Evolutionary conservation across 83 land plant species (phyloP), one percentile per base, ranked within the genome.

Genomic region (Thuja plicata): DNA sequence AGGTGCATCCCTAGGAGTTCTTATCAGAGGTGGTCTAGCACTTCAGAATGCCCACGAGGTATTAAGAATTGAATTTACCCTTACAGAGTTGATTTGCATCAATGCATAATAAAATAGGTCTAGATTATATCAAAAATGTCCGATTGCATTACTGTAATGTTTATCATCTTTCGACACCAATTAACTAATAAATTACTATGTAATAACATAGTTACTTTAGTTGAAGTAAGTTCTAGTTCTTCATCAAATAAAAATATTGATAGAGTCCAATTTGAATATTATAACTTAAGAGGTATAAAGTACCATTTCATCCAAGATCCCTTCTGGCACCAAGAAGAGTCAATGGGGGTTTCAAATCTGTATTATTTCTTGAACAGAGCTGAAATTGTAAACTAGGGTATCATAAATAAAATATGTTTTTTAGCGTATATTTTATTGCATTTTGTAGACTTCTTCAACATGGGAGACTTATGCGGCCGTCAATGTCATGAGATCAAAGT

Each of bases 21-120:
- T 93, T 40, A 93, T 92, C 89, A 93, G 92, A 86, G 94, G 94
- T 34, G 94, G 94, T 38, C 91, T 89, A 48, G 94, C 93, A 73
- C 88, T 93, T 77, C 90, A 93, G 54, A 92, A 86, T 52, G 88
- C 94, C 30, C 94, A 90, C 37, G 92, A 93, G 86, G 87, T 90
- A 54, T 38, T 38, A 21, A 57, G 57, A 46, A 21, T 85, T 15
- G 16, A 15, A 85, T 15, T 85, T 30, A 46, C 24, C 55, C 86
- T 85, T n/a, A 38, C 16, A 48, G 6, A 37, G 34, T 27, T 45
- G 37, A 24, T 32, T 48, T 38, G 40, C 40, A 38, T 1, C 2
- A 38, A 38, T 85, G 19, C 57, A 46, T 41, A 40, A 57, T 21
- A 17, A 84, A 48, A 13, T 45, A 24, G 55, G 27, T 85, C 8